phyloP scores from a whole-genome alignment of 192 early-diverging fungal species.

The Coemansia sp. region DNA sequence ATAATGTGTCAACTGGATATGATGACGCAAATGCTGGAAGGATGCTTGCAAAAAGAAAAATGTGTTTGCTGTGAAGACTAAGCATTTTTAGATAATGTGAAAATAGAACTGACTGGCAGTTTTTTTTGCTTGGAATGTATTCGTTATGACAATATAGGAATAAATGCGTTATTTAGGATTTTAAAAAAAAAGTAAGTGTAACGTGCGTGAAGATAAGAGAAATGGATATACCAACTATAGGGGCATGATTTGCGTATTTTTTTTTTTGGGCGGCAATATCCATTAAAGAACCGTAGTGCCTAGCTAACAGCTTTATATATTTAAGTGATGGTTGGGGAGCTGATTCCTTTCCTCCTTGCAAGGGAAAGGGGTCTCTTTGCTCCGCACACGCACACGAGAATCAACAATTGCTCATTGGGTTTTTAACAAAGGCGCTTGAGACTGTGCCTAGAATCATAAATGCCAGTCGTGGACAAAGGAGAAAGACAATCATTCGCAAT shows the following conservation, averaged over 20 bases:
- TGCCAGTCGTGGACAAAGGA: constrained; percentile 8
- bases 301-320: neutral
- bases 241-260: neutral
- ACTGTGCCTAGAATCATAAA: constrained; percentile 5
- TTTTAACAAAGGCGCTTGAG: neutral
- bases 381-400: neutral
- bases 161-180: neutral
- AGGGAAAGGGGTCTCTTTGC: constrained; percentile 1
- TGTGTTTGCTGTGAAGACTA: neutral
- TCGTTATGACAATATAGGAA: neutral
- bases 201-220: neutral
- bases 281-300: neutral
- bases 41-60: neutral
- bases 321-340: neutral
- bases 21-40: neutral
- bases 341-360: neutral
- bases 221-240: neutral
- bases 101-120: neutral
- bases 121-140: neutral
- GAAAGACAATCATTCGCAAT: constrained; percentile 13
- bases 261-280: neutral
- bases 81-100: neutral
- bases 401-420: neutral
- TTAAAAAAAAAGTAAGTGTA: neutral
- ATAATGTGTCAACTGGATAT: neutral